A percentile compares a stretch with the other conserved stretches of the same genome.
Evolutionary conservation across 441 rosid species (phyloP).

Genomic region (Omphalea diandra): DNA sequence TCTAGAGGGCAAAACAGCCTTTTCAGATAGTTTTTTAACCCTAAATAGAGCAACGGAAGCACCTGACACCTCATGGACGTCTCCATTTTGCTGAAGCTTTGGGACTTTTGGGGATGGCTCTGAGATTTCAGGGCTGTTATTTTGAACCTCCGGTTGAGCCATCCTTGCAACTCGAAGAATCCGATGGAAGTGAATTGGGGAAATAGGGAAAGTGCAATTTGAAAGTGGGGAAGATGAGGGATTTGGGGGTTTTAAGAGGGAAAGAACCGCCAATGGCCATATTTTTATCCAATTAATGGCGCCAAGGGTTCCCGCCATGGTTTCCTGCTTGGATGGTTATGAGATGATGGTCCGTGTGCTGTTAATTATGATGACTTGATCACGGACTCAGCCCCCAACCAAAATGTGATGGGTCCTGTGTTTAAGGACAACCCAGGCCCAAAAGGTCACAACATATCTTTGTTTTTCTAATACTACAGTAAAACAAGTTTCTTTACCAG

Average conservation of each 20-base stretch:
- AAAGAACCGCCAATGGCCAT: neutral
- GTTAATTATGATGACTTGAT: no score
- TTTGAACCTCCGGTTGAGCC: slow-evolving; percentile 19
- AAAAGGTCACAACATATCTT: no score
- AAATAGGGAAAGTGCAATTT: neutral
- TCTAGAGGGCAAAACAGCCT: slow-evolving; percentile 70
- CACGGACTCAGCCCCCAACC: no score
- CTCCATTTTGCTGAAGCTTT: slow-evolving; percentile 46
- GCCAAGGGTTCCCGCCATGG: slow-evolving; percentile 41
- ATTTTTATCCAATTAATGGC: slow-evolving; percentile 24
- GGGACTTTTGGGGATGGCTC: slow-evolving; percentile 51
- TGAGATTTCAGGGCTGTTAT: slow-evolving; percentile 27
- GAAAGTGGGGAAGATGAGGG: neutral
- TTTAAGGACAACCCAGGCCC: no score
- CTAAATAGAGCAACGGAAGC: slow-evolving; percentile 28
- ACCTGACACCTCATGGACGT: slow-evolving; percentile 11
- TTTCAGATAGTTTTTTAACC: slow-evolving; percentile 76
- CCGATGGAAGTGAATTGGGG: neutral
- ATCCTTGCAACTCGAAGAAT: neutral
- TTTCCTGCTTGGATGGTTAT: no score
- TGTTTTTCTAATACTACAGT: no score
- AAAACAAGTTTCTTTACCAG: no score
- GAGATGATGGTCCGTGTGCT: no score
- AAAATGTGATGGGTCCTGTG: no score
- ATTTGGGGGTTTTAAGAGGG: slow-evolving; percentile 1